These are phyloP conservation scores for Erigeron philadelphicus DNA, from an alignment of 140 eudicot species.

Conservation along the genomic window DNA sequence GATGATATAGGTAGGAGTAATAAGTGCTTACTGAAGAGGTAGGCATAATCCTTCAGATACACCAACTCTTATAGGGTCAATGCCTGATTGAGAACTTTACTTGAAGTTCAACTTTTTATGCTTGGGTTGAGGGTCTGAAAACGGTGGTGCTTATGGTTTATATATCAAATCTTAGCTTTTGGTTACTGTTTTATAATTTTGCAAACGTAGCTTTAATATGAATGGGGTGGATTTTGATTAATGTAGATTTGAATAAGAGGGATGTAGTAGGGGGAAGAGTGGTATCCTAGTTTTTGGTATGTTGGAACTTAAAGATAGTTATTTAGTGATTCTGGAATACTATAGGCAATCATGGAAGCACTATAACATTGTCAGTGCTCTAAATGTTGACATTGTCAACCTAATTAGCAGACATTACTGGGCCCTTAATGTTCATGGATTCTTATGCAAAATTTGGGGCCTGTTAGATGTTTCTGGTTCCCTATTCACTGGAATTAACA, in stretches of 20 bases:
- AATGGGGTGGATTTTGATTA: background rate
- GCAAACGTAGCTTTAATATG: background rate
- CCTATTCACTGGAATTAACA: background rate
- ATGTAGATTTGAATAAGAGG: background rate
- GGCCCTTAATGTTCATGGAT: no score
- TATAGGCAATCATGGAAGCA: background rate
- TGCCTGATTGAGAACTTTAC: no score
- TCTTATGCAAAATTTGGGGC: background rate
- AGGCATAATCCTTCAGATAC: no score
- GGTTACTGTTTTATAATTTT: background rate
- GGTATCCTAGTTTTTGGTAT: slow-evolving; percentile 1
- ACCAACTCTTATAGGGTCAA: no score
- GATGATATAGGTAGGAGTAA: no score
- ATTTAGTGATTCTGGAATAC: background rate
- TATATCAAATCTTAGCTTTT: no score
- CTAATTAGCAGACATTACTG: background rate
- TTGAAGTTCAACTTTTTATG: no score
- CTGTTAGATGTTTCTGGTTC: background rate
- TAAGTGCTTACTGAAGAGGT: no score
- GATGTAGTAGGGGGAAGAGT: background rate
- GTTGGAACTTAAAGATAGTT: background rate
- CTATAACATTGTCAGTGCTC: background rate
- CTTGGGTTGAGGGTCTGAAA: no score
- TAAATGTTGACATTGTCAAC: background rate
- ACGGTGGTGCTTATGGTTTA: no score